A percentile compares a stretch with the other conserved stretches of the same genome.
Evolutionary conservation across 441 rosid genomes (phyloP).

Genomic region (Capsella rubella): DNA sequence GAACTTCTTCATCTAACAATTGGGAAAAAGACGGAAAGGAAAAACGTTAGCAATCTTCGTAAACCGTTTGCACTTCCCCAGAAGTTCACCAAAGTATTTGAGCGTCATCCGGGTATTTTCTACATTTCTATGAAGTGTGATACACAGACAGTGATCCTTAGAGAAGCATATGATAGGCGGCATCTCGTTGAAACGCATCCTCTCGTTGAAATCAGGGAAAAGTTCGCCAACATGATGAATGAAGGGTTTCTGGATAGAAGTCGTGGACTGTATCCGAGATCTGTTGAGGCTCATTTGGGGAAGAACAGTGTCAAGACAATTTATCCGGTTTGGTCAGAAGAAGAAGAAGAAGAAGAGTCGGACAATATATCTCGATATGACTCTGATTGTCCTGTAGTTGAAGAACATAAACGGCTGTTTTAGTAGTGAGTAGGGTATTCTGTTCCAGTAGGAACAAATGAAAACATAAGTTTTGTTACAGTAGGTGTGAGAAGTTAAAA

Average conservation of each 20-base stretch:
- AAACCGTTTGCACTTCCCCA: conserved; percentile 73
- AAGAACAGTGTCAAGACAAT: conserved; percentile 14
- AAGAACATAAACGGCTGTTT: conserved; percentile 1
- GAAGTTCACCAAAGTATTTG: conserved; percentile 86
- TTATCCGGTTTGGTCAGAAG: conserved; percentile 34
- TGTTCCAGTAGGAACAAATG: conserved; percentile 10
- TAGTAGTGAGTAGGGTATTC: background rate
- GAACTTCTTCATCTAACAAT: conserved; percentile 83
- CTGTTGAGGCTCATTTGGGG: conserved; percentile 10
- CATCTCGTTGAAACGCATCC: conserved; percentile 65
- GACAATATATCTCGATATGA: conserved; percentile 47
- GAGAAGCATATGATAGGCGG: conserved; percentile 72
- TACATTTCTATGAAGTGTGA: conserved; percentile 69
- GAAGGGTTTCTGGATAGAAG: conserved; percentile 71
- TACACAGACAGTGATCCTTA: conserved; percentile 78
- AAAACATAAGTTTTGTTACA: conserved; percentile 4
- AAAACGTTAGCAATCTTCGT: conserved; percentile 78
- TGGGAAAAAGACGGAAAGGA: conserved; percentile 73
- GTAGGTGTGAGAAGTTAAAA: conserved; percentile 19
- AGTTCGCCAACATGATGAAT: conserved; percentile 58
- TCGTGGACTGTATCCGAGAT: conserved; percentile 57
- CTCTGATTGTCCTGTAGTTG: conserved; percentile 41
- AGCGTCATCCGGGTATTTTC: conserved; percentile 87
- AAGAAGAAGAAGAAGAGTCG: conserved; percentile 36
- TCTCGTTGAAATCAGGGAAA: conserved; percentile 57